Evolutionary conservation across 2,329 filamentous ascomycete genomes (phyloP).

Genomic region (Dryadomyces quercus-mongolicae): DNA sequence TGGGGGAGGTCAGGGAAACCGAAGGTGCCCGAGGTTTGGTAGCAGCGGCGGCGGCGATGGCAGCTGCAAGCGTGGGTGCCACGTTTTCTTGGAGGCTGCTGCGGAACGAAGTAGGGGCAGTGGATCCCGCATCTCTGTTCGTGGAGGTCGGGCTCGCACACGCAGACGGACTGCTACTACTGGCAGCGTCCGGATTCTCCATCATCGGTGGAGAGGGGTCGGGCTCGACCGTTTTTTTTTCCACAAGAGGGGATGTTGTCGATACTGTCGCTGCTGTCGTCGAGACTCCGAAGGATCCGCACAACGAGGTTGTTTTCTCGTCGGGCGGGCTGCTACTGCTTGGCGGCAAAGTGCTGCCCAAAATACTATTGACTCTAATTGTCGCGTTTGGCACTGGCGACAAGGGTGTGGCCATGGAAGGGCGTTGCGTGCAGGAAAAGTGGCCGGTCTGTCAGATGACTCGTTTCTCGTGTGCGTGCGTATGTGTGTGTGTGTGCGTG

Average conservation of each 20-base stretch:
- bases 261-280: neutral
- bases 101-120: neutral
- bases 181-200: constrained; percentile 5
- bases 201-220: neutral
- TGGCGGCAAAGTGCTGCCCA: too few species aligned
- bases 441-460: too few species aligned
- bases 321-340: too few species aligned
- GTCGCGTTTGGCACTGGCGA: constrained; percentile 24
- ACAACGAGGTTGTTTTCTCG: constrained; percentile 13
- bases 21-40: neutral
- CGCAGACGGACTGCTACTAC: neutral
- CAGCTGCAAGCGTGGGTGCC: constrained; percentile 14
- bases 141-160: neutral
- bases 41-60: neutral
- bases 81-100: constrained; percentile 29
- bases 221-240: neutral
- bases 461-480: neutral
- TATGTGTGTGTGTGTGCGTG: neutral
- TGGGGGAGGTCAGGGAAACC: neutral
- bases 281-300: constrained; percentile 21
- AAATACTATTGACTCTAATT: constrained; percentile 19
- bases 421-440: too few species aligned
- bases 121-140: neutral
- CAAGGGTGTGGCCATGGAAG: constrained; percentile 27
- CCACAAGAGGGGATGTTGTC: neutral